phyloP scores from a whole-genome alignment of 1,139 yeast species.

The Pichia sp. region DNA sequence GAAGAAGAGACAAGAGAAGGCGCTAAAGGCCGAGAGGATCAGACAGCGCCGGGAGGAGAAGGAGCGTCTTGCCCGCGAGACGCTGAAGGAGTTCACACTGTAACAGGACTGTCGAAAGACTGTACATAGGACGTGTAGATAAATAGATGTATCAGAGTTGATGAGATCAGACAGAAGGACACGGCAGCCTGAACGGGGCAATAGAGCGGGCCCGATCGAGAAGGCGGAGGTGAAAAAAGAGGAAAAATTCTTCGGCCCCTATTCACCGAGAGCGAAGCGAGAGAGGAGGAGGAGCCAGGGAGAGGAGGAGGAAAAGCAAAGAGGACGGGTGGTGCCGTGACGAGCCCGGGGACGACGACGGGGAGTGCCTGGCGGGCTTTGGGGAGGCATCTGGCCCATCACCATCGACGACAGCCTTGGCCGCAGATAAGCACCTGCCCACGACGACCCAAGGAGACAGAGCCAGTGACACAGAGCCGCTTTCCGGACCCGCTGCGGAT shows the following conservation, averaged over 20 bases:
- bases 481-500: no score
- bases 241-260: background rate
- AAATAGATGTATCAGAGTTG: background rate
- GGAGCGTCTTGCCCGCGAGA: slow-evolving; percentile 15
- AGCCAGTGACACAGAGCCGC: no score
- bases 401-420: no score
- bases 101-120: background rate
- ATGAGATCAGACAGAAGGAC: background rate
- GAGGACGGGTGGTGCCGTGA: background rate
- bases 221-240: background rate
- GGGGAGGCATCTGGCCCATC: no score
- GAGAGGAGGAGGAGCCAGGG: background rate
- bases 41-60: slow-evolving; percentile 16
- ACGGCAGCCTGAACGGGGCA: background rate
- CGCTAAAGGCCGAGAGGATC: slow-evolving; percentile 23
- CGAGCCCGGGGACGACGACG: background rate
- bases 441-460: no score
- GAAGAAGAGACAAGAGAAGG: slow-evolving; percentile 24
- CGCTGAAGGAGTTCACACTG: slow-evolving; percentile 9
- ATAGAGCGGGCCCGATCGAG: background rate
- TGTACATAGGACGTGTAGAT: background rate
- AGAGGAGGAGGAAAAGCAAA: background rate
- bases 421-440: no score
- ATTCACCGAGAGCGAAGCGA: background rate
- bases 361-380: background rate